Base-by-base conservation (phyloP, 768 basidiomycete species). In the Amanita rubescens region DNA sequence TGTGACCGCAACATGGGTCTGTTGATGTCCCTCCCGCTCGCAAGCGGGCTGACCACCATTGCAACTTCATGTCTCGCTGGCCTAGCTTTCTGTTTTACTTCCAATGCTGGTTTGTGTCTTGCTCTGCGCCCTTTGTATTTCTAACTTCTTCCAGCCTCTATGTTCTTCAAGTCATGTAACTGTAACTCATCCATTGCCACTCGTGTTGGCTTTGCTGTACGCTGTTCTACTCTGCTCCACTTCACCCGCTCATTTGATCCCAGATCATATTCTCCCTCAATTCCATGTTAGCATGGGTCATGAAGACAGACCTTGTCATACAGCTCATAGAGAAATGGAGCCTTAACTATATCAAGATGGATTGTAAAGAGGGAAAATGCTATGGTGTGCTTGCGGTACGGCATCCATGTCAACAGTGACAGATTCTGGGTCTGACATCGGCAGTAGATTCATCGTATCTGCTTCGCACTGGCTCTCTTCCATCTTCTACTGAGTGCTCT, bases 131-230 rank as follows among this genome's bases (percentile, higher is more conserved):
- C 12, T 50, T 34, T 19, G 37, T 48, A 49, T n/a, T 25, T 44
- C 22, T 57, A 41, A 59, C 43, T 32, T 32, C 42, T 44, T 59
- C 62, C 70, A 84, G 94, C 94, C 3, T 93, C 90, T 33, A 93
- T 95, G 81, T 91, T 96, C 73, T 94, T 85, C 79, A 97, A 96
- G 75, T 93, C 90, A 30, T 99, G 95, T 70, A 98, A 98, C 66
- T 99, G 96, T 73, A 97, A 98, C 66, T 95, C 93, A 8, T 95
- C 93, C 0, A 97, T 99, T 60, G 96, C 96, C 0, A 97, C 94
- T 41, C 86, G 94, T 63, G 86, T 97, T 54, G 94, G 94, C 32
- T 96, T 94, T 69, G 93, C 92, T 14, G 93, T 91, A 20, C 17
- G 30, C 2, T 17, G 22, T 34, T 15, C 34, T 19, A 33, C 14